Base-by-base conservation (phyloP, 768 basidiomycete species). In the Macrolepiota albuminosa region DNA sequence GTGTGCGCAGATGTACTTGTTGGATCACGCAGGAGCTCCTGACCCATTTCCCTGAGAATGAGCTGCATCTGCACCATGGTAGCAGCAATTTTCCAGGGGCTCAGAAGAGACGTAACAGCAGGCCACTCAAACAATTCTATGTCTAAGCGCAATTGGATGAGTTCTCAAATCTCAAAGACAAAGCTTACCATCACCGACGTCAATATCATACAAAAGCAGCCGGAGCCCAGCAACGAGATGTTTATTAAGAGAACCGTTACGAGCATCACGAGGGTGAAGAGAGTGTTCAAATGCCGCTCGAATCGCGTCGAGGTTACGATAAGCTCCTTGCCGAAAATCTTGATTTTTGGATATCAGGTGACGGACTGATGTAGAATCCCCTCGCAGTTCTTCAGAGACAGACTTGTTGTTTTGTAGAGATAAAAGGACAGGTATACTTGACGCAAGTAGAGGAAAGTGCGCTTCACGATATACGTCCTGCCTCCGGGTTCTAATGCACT, bases 41-140 rank as follows among this genome's bases (percentile, higher is more conserved):
- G 81, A 18, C 86, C 88, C 66, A 93, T 73, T 64, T 90, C 88
- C 67, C 88, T 84, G 56, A 93, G 76, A 46, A 86, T 83, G 42
- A 93, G 81, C 59, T 91, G 88, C 62, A 92, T 80, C 64, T 91
- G 87, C 57, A 92, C 87, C 6, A 87, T 86, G 0, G 92, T 91
- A 3, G 89, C 88, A 10, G 88, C 84, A 29, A 93, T 81, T 67
- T 88, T 90, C 89, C 91, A 93, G 0, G 90, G 91, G 61, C 88
- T 91, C 33, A 93, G 74, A 36, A 89, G 74, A 10, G 84, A 84
- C 0, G 84, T 84, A 13, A 87, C 80, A 61, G 81, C 77, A 21
- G 84, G 81, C 80, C 84, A 86, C 57, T 81, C 83, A 53, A 79
- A 80, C 54, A 82, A 73, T 42, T 83, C 82, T 21, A 80, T 73